Conservation (phyloP, 1,284 basidiomycete genomes). For the Rhodotorula sp. region DNA sequence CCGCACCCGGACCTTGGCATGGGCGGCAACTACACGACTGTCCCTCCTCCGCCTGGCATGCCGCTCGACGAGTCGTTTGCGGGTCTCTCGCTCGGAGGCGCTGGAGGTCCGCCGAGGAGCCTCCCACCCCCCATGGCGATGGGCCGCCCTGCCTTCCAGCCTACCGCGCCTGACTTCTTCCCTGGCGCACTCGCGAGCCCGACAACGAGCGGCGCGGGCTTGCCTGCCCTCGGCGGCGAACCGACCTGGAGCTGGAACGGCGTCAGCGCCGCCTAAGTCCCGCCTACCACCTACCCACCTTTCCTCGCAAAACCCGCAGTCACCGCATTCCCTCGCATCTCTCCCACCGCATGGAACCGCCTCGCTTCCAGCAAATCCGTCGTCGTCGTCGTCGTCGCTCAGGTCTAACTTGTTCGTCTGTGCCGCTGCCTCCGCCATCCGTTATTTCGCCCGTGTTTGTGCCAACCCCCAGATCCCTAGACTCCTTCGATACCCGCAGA, state of each 20-base stretch:
- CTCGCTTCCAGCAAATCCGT: no score
- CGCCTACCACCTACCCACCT: neutral
- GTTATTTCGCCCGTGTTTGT: no score
- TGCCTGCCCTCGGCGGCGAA: neutral
- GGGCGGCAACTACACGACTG: slow-evolving; percentile 9
- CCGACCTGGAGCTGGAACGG: slow-evolving; percentile 14
- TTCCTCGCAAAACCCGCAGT: no score
- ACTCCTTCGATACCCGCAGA: no score
- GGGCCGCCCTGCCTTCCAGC: slow-evolving; percentile 5
- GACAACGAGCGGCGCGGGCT: slow-evolving; percentile 8
- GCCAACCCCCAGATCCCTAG: no score
- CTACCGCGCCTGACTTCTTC: slow-evolving; percentile 24
- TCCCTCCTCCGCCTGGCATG: neutral
- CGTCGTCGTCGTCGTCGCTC: no score
- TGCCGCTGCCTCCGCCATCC: no score
- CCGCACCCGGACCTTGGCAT: neutral
- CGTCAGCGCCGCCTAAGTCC: neutral
- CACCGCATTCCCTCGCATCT: no score
- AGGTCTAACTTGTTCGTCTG: no score
- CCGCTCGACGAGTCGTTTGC: slow-evolving; percentile 29
- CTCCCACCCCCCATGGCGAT: slow-evolving; percentile 17
- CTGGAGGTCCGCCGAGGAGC: neutral
- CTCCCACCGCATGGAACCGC: no score
- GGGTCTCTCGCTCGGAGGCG: slow-evolving; percentile 13
- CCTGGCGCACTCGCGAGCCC: slow-evolving; percentile 25